Base-by-base conservation (phyloP, 768 basidiomycete species). In the Kwoniella mangroviensis region DNA sequence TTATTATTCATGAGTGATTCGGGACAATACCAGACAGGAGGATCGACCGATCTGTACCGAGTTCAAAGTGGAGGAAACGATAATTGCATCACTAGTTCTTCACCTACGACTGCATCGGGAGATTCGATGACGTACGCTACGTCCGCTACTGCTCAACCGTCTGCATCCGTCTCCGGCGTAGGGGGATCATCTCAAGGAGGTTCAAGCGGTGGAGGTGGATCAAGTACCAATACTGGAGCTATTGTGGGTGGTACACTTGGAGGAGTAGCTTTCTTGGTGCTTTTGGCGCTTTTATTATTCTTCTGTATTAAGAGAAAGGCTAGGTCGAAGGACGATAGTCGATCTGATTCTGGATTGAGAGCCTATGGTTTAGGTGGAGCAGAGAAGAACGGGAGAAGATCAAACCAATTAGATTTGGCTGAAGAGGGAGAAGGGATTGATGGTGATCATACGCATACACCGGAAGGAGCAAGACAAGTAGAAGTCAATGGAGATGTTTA, bases 161-260 rank as follows among this genome's bases (percentile, higher is more conserved):
- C 73, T 2, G 45, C 72, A 1, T 59, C 60, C 22, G 74, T 75
- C 28, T 55, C 67, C 2, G 79, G 79, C n/a, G 75, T 80, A 15
- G 79, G 79, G 0, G 79, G 79, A 4, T 68, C 68, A 15, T 68
- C 65, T 22, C 63, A 71, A 45, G 75, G 73, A 24, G 67, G 62
- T 5, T 55, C 45, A 45, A 58, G 10, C 22, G 63, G n/a, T 22
- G 62, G 60, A 21, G 19, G 59, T n/a, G 54, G 57, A 49, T 55
- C 49, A 21, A 26, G 53, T 49, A 58, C 72, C 21, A 28, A 60
- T 60, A 72, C 69, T 0, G 82, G 80, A 19, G 79, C 82, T 0
- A 81, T 83, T 4, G 77, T 83, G 1, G 84, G 83, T 0, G 81
- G 83, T 1, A 75, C 74, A 0, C 74, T 84, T 3, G 85, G 84